Evolutionary conservation across 305 asterid species (phyloP), one percentile per base, ranked within the genome.

Genomic region (Fraxinus greggii): DNA sequence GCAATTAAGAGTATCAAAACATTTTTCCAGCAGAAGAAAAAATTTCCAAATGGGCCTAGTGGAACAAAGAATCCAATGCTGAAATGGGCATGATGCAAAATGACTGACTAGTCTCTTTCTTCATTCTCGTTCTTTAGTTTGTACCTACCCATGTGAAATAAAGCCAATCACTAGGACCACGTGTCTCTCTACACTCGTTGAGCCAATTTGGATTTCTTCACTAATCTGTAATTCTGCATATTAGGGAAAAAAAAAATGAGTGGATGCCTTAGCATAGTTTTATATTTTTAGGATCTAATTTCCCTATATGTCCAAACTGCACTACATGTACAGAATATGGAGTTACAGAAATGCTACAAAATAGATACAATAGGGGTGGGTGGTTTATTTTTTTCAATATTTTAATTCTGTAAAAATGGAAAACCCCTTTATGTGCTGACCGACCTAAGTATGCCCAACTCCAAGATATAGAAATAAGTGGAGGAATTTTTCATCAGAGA

Each of bases 141-240:
- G 74, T 77, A 59, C 2, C 54, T 29, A 77, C 77, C 24, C 77
- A 4, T 48, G 13, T 19, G 72, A 67, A 38, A 24, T 63, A 40
- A 24, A 23, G 79, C 48, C 74, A 31, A 79, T 48, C 82, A 79
- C 45, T 78, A 17, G 89, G 81, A 83, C 88, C 90, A 88, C 86
- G 36, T 74, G 48, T 69, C 81, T 48, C n/a, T n/a, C 80, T 29
- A 21, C 81, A 84, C 45, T 83, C 73, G 80, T 72, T 56, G 33
- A 12, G 28, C 72, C 81, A 38, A 80, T 83, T 33, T 24, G 72
- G 15, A 10, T 45, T 54, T 65, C n/a, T n/a, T n/a, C n/a, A n/a
- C n/a, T n/a, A n/a, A n/a, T n/a, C n/a, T n/a, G n/a, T n/a, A n/a
- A n/a, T n/a, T n/a, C n/a, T n/a, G n/a, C n/a, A n/a, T n/a, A n/a